Conservation (phyloP, 768 basidiomycete genomes). For the Boletus vinaceobasis region DNA sequence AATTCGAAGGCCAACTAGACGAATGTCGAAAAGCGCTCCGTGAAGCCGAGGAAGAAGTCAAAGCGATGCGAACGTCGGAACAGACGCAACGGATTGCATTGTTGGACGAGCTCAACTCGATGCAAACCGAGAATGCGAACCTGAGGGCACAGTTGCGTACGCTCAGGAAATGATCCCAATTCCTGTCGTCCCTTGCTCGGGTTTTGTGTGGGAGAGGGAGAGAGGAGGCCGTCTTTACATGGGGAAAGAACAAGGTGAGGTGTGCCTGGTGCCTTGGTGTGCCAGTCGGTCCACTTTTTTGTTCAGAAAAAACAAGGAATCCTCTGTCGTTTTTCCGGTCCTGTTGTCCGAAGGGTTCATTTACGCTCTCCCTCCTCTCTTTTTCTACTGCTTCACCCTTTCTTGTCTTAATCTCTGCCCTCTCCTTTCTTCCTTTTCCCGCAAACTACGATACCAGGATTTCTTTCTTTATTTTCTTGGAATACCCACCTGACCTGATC, state of each 20-base stretch:
- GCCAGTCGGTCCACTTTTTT: background rate
- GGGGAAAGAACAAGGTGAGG: background rate
- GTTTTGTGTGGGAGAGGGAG: background rate
- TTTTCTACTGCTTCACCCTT: background rate
- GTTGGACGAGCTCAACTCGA: constrained; percentile 82
- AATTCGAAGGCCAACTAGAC: constrained; percentile 61
- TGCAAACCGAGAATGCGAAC: constrained; percentile 74
- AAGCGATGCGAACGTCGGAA: constrained; percentile 64
- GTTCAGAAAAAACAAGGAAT: background rate
- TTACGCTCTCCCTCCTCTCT: too few species aligned
- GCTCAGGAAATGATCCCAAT: constrained; percentile 35
- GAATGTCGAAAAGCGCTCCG: constrained; percentile 61
- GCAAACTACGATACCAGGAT: constrained; percentile 1
- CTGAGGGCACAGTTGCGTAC: constrained; percentile 70
- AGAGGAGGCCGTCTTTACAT: background rate
- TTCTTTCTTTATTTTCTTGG: background rate
- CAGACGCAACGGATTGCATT: constrained; percentile 80
- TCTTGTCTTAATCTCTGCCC: background rate
- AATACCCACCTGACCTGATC: constrained; percentile 9
- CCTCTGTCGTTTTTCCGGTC: background rate
- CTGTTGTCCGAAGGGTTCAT: background rate
- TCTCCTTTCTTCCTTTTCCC: background rate
- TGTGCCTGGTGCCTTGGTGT: constrained; percentile 2
- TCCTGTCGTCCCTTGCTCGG: background rate
- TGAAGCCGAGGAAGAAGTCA: constrained; percentile 64